A percentile compares a stretch with the other conserved stretches of the same genome.
These are phyloP conservation scores for Penicillium sp. DNA, from an alignment of 2,329 filamentous ascomycete species.

Conservation along the genomic window DNA sequence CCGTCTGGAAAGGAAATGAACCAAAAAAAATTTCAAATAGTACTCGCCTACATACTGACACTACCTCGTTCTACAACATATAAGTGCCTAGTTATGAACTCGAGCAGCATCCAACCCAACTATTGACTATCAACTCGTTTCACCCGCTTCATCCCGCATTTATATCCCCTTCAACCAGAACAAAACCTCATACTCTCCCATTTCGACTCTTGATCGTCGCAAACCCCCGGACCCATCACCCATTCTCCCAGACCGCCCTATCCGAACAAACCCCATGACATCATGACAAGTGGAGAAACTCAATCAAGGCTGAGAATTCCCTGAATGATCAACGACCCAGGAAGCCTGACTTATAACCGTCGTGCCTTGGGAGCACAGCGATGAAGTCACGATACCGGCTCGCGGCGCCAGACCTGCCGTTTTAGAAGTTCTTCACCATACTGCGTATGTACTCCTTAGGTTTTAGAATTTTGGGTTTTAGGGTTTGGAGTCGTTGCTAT, in stretches of 20 bases:
- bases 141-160: too few species aligned
- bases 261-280: not conserved
- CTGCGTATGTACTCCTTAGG: too few species aligned
- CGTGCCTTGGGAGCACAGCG: not conserved
- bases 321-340: not conserved
- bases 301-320: not conserved
- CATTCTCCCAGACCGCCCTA: too few species aligned
- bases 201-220: too few species aligned
- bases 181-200: not conserved
- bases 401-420: not conserved
- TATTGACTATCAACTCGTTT: not conserved
- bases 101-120: not conserved
- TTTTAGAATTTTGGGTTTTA: too few species aligned
- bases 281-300: not conserved
- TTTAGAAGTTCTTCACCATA: not conserved
- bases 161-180: not conserved
- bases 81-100: too few species aligned
- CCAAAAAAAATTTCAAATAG: conserved; percentile 12
- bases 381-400: not conserved
- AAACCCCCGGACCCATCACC: too few species aligned
- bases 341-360: not conserved
- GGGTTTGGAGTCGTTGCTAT: too few species aligned
- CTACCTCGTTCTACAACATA: too few species aligned
- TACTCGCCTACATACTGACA: too few species aligned
- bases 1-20: conserved; percentile 11